Evolutionary conservation across 441 rosid species (phyloP).

Genomic region (Pelargonium cotyledonis): DNA sequence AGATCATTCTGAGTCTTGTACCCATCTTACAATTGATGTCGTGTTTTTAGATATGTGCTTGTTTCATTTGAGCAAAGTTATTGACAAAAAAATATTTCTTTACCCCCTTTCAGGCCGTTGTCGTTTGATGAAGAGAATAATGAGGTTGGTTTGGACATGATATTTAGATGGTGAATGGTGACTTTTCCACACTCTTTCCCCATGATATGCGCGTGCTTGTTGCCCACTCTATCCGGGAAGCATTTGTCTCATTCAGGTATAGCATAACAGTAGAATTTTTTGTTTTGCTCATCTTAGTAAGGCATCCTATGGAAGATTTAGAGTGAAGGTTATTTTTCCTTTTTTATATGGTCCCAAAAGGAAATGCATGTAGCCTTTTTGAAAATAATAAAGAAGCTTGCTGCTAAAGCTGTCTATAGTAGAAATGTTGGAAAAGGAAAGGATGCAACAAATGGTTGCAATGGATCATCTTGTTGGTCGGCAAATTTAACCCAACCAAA

Average conservation of each 20-base stretch:
- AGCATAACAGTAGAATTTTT: background rate
- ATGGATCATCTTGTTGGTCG: background rate
- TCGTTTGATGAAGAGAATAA: background rate
- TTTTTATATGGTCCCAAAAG: constrained; percentile 21
- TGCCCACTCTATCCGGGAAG: background rate
- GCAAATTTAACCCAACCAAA: background rate
- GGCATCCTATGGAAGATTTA: background rate
- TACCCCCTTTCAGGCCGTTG: background rate
- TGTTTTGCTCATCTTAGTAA: constrained; percentile 10
- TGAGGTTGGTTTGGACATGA: background rate
- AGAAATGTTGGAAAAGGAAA: constrained; percentile 8
- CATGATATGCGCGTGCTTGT: background rate
- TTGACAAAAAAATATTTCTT: no score
- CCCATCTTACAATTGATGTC: background rate
- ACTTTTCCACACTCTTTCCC: background rate
- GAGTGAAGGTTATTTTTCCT: background rate
- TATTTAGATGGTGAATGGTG: background rate
- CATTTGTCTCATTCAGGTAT: constrained; percentile 9
- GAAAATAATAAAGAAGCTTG: constrained; percentile 15
- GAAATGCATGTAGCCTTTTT: constrained; percentile 18
- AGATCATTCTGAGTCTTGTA: background rate
- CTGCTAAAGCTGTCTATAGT: constrained; percentile 16
- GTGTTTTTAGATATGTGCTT: background rate
- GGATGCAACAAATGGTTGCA: background rate
- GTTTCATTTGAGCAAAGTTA: background rate